phyloP scores from a whole-genome alignment of 2,329 filamentous ascomycete species.

The Pseudomassariella vexata region DNA sequence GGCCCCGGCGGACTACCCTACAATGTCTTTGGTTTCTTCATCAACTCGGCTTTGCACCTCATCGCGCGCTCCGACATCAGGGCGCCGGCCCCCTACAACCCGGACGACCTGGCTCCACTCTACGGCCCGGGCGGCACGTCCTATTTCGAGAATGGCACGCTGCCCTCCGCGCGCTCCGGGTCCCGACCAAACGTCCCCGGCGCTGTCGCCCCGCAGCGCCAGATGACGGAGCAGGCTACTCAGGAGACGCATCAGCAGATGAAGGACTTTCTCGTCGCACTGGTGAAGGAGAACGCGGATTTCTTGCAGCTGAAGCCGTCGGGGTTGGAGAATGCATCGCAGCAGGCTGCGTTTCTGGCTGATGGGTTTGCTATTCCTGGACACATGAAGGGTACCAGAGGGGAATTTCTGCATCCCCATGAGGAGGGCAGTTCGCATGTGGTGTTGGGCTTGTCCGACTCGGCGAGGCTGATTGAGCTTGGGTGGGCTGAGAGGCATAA shows the following conservation, averaged over 20 bases:
- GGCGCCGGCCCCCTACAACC: constrained; percentile 20
- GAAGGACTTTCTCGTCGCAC: constrained; percentile 17
- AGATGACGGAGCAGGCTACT: constrained; percentile 20
- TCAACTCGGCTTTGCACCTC: constrained; percentile 26
- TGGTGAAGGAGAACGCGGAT: constrained; percentile 19
- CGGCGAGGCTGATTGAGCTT: constrained; percentile 23
- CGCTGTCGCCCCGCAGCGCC: constrained; percentile 32
- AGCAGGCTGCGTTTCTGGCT: constrained; percentile 21
- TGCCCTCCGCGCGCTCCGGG: constrained; percentile 9
- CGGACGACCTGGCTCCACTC: constrained; percentile 9
- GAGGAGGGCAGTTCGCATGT: constrained; percentile 32
- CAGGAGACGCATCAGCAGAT: constrained; percentile 12
- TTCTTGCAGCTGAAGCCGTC: constrained; percentile 21
- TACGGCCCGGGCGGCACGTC: constrained; percentile 20
- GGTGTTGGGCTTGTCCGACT: constrained; percentile 30
- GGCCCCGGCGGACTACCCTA: constrained; percentile 38
- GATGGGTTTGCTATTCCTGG: constrained; percentile 5
- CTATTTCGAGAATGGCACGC: constrained; percentile 11
- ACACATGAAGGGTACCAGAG: constrained; percentile 12
- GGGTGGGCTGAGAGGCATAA: constrained; percentile 35
- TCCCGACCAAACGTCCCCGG: constrained; percentile 25
- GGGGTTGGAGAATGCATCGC: constrained; percentile 24
- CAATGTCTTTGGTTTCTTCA: constrained; percentile 34
- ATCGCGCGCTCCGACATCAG: constrained; percentile 27
- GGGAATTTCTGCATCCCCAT: constrained; percentile 33